Evolutionary conservation across 768 basidiomycete genomes (phyloP).

Genomic region (Collybiopsis luxurians): DNA sequence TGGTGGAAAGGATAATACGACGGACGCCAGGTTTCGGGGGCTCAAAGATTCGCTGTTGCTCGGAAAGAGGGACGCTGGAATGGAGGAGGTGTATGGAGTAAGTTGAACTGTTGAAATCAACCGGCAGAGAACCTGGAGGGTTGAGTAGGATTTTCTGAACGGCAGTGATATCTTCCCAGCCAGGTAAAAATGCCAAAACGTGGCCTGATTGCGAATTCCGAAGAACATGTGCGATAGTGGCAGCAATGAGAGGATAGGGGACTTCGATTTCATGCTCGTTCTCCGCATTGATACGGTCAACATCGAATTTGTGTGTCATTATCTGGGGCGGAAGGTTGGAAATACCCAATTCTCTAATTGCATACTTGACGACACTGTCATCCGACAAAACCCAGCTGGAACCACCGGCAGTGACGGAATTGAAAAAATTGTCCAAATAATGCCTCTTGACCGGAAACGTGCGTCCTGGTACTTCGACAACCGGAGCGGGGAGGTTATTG

Average conservation of each 20-base stretch:
- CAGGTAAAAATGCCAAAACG: constrained; percentile 88
- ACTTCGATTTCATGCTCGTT: constrained; percentile 65
- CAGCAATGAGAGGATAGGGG: constrained; percentile 77
- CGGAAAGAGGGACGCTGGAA: constrained; percentile 82
- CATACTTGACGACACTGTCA: constrained; percentile 67
- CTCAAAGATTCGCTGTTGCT: constrained; percentile 89
- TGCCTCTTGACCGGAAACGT: constrained; percentile 83
- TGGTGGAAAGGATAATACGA: constrained; percentile 89
- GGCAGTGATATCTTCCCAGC: constrained; percentile 85
- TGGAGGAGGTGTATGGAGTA: constrained; percentile 82
- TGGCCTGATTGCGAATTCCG: constrained; percentile 76
- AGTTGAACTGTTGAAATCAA: constrained; percentile 61
- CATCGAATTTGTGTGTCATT: constrained; percentile 19
- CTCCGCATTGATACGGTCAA: constrained; percentile 10
- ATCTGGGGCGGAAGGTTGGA: constrained; percentile 19
- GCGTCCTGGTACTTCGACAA: constrained; percentile 86
- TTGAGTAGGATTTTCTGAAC: constrained; percentile 64
- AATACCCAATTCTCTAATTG: constrained; percentile 61
- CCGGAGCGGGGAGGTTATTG: constrained; percentile 54
- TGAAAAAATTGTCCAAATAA: constrained; percentile 77
- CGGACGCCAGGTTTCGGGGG: constrained; percentile 76
- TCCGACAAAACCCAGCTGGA: constrained; percentile 68
- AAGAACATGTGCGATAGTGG: constrained; percentile 77
- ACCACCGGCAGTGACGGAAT: constrained; percentile 41
- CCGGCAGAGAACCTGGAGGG: constrained; percentile 45